Conservation (phyloP, 345 rosid genomes). For the Ceriops tagal region DNA sequence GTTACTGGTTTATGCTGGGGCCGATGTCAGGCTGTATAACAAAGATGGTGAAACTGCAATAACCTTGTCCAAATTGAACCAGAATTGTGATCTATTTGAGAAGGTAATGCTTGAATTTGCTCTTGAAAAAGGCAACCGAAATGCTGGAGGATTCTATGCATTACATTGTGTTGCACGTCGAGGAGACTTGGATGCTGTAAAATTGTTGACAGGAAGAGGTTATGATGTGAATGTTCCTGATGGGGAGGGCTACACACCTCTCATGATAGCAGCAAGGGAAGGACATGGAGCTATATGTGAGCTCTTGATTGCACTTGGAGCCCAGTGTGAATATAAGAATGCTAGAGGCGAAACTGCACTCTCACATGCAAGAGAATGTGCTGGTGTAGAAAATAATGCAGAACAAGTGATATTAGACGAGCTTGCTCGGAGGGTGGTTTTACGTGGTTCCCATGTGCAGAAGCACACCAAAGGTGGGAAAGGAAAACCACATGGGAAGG, state of each 20-base stretch:
- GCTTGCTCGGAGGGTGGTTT: conserved; percentile 59
- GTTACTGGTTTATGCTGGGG: conserved; percentile 73
- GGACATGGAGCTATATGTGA: conserved; percentile 61
- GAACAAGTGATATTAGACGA: conserved; percentile 61
- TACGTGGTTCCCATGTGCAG: conserved; percentile 48
- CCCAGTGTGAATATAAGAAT: conserved; percentile 53
- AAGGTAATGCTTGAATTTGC: conserved; percentile 94
- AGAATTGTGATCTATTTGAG: conserved; percentile 64
- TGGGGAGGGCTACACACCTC: conserved; percentile 81
- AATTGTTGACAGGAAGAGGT: conserved; percentile 57
- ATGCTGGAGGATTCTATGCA: conserved; percentile 81
- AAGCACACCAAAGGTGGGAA: conserved; percentile 87
- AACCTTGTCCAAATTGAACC: conserved; percentile 57
- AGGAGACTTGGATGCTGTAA: conserved; percentile 72
- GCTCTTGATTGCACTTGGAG: conserved; percentile 62
- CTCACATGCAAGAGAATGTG: conserved; percentile 43
- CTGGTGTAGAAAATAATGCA: conserved; percentile 32
- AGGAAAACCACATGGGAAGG: conserved; percentile 63
- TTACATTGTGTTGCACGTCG: conserved; percentile 92
- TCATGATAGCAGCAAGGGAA: conserved; percentile 89
- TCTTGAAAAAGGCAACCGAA: conserved; percentile 67
- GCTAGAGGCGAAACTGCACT: conserved; percentile 65
- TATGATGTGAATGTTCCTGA: conserved; percentile 68
- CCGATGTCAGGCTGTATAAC: conserved; percentile 75
- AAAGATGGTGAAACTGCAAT: conserved; percentile 74